Percentiles rank a stretch among this genome's conserved stretches.
Conservation (phyloP, 2,329 filamentous ascomycete genomes). For the Sclerotinia borealis region DNA sequence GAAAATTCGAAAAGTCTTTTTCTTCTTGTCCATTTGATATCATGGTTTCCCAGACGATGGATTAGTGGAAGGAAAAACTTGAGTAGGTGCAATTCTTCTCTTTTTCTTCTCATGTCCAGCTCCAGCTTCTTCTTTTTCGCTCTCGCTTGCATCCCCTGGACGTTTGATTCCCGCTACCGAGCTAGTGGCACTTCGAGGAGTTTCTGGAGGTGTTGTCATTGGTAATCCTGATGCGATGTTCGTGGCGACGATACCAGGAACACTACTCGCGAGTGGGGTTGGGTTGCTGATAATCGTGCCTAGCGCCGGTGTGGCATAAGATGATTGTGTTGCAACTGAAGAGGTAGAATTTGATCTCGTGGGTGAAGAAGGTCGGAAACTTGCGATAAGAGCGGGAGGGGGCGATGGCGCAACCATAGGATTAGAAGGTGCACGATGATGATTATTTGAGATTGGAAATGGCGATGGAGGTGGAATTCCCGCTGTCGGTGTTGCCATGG, state of each 20-base stretch:
- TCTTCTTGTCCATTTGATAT: background rate
- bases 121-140: conserved; percentile 49
- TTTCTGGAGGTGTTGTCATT: conserved; percentile 85
- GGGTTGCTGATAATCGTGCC: conserved; percentile 64
- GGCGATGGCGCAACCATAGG: conserved; percentile 53
- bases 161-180: conserved; percentile 50
- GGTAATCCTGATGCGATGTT: conserved; percentile 49
- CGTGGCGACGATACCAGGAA: conserved; percentile 70
- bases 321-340: conserved; percentile 64
- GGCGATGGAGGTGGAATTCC: conserved; percentile 55
- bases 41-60: background rate
- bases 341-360: conserved; percentile 81
- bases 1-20: background rate
- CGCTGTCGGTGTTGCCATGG: conserved; percentile 64
- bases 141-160: conserved; percentile 45
- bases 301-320: conserved; percentile 37
- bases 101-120: conserved; percentile 45
- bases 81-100: conserved; percentile 64
- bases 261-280: conserved; percentile 67
- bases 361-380: conserved; percentile 63
- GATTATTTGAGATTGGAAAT: conserved; percentile 42
- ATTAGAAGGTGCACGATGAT: conserved; percentile 49
- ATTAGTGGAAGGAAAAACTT: background rate
- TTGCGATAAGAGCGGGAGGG: conserved; percentile 49
- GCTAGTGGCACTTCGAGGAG: conserved; percentile 59